phyloP scores from a whole-genome alignment of 164 flowering plant species.

The Liriodendron chinense region DNA sequence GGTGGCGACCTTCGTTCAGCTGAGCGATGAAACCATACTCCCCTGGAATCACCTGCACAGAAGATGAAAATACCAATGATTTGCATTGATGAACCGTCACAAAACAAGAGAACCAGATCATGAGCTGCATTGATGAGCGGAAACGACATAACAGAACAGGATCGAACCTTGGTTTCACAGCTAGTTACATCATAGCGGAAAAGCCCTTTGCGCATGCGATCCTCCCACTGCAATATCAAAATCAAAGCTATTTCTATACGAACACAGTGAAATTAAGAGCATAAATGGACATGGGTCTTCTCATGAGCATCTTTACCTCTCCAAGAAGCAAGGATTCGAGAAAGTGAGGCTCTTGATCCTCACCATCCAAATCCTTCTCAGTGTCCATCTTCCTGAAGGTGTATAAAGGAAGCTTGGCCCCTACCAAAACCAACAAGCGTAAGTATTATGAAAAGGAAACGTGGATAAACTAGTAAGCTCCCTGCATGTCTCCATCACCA shows the following conservation, averaged over 20 bases:
- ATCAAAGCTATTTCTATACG: neutral
- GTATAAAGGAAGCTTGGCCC: slow-evolving; percentile 47
- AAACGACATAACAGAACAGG: neutral
- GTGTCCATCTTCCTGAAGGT: slow-evolving; percentile 28
- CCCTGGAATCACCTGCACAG: slow-evolving; percentile 48
- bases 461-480: neutral
- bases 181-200: slow-evolving; percentile 84
- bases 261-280: neutral
- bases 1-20: slow-evolving; percentile 84
- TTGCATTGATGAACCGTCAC: neutral
- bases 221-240: slow-evolving; percentile 60
- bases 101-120: neutral
- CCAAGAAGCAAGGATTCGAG: slow-evolving; percentile 40
- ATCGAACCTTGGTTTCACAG: slow-evolving; percentile 55
- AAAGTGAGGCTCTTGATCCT: slow-evolving; percentile 15
- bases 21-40: slow-evolving; percentile 74
- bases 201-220: slow-evolving; percentile 57
- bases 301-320: slow-evolving; percentile 10
- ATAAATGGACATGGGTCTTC: neutral
- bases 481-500: neutral
- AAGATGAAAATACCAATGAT: neutral
- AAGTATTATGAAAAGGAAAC: neutral
- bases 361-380: slow-evolving; percentile 7
- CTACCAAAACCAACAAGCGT: neutral
- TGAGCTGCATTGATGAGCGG: neutral